Conservation (phyloP, 345 rosid genomes). For the Physaria fendleri region DNA sequence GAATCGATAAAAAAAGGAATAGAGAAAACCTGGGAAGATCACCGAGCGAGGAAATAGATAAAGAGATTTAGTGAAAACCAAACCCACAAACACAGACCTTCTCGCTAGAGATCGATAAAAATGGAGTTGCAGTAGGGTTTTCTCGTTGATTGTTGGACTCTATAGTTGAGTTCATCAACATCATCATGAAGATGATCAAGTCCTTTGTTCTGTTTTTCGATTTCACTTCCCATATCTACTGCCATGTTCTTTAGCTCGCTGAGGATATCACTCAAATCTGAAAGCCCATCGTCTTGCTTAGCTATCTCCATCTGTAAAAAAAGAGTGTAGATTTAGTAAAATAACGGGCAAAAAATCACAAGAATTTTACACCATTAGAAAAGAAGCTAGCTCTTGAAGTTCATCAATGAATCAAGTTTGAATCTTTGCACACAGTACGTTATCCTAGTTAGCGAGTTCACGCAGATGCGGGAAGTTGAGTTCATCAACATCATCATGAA, state of each 20-base stretch:
- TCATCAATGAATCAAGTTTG: neutral
- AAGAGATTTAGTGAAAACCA: no score
- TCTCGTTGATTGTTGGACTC: no score
- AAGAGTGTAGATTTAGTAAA: neutral
- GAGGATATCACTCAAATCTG: slow-evolving; percentile 67
- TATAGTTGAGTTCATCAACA: no score
- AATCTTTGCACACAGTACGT: neutral
- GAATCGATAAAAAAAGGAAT: no score
- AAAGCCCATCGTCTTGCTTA: slow-evolving; percentile 83
- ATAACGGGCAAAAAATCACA: neutral
- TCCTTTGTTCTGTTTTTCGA: slow-evolving; percentile 66
- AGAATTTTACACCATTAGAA: neutral
- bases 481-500: slow-evolving; percentile 62
- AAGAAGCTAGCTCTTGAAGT: neutral
- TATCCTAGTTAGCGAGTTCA: neutral
- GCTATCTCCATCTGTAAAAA: slow-evolving; percentile 58
- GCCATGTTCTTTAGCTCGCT: slow-evolving; percentile 93
- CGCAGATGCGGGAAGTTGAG: slow-evolving; percentile 33
- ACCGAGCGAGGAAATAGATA: no score
- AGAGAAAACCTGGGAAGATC: no score
- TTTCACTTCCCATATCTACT: slow-evolving; percentile 82
- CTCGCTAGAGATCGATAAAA: no score
- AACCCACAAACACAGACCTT: no score
- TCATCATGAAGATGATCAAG: slow-evolving; percentile 57
- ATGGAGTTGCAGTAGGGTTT: no score